Evolutionary conservation across 1,139 yeast genomes (phyloP).

Genomic region (Debaryomycetaceae sp.): DNA sequence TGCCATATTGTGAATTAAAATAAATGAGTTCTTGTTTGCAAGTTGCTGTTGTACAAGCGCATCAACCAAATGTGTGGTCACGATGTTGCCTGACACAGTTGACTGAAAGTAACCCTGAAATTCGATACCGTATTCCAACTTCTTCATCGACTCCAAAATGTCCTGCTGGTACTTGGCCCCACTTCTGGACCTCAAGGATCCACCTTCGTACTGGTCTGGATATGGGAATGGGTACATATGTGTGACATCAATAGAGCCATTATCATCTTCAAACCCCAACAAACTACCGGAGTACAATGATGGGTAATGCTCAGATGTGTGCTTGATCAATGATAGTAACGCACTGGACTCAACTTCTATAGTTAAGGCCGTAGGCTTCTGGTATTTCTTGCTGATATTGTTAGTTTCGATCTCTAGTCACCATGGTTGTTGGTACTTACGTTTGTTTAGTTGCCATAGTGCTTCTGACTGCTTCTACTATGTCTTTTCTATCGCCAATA

Average conservation of each 20-base stretch:
- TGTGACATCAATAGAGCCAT: conserved; percentile 48
- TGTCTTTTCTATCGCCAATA: not conserved
- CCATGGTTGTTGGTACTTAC: conserved; percentile 12
- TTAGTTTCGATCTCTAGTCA: conserved; percentile 2
- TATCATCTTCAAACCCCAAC: conserved; percentile 69
- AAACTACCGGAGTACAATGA: conserved; percentile 71
- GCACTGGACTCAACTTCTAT: conserved; percentile 56
- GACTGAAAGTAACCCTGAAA: conserved; percentile 84
- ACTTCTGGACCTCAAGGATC: conserved; percentile 53
- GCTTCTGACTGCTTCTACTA: not conserved
- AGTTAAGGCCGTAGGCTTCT: conserved; percentile 41
- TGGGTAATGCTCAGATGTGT: conserved; percentile 68
- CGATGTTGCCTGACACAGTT: conserved; percentile 65
- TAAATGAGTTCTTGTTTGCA: conserved; percentile 60
- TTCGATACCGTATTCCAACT: conserved; percentile 66
- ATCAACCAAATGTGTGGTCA: conserved; percentile 64
- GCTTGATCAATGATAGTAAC: conserved; percentile 68
- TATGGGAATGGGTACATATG: conserved; percentile 65
- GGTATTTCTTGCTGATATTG: conserved; percentile 19
- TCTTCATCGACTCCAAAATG: conserved; percentile 57
- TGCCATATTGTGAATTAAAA: conserved; percentile 71
- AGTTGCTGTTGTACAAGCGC: conserved; percentile 65
- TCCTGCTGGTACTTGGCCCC: conserved; percentile 72
- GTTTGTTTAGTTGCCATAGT: conserved; percentile 23
- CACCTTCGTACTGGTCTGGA: conserved; percentile 53